These are phyloP conservation scores for Capronia coronata DNA, from an alignment of 2,329 filamentous ascomycete species.

Conservation along the genomic window DNA sequence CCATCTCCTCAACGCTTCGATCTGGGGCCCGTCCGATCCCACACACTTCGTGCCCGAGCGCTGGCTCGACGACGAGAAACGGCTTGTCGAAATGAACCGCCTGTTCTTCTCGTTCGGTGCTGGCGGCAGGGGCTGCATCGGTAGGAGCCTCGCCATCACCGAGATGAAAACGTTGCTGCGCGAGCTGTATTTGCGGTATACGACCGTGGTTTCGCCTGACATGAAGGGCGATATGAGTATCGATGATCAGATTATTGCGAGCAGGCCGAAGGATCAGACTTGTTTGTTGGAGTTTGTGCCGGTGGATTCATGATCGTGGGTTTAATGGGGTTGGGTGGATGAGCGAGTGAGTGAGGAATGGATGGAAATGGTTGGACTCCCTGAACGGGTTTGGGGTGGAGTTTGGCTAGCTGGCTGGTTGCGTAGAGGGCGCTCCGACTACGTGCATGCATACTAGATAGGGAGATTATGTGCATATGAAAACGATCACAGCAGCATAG, in stretches of 20 bases:
- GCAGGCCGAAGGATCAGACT: constrained; percentile 53
- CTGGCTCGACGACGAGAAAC: constrained; percentile 21
- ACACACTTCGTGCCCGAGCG: constrained; percentile 22
- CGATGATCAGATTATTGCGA: constrained; percentile 62
- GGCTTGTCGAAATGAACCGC: constrained; percentile 11
- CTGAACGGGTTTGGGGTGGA: too few species aligned
- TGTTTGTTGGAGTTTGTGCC: constrained; percentile 45
- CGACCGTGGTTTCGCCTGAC: constrained; percentile 49
- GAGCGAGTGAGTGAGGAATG: too few species aligned
- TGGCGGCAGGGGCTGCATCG: constrained; percentile 20
- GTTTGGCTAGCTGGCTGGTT: too few species aligned
- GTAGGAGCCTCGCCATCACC: constrained; percentile 51
- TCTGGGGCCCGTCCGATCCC: constrained; percentile 26
- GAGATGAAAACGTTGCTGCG: constrained; percentile 62
- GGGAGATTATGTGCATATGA: too few species aligned
- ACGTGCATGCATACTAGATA: too few species aligned
- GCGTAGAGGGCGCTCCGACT: too few species aligned
- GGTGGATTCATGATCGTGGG: too few species aligned
- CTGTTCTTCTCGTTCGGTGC: constrained; percentile 17
- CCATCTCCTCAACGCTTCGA: constrained; percentile 22
- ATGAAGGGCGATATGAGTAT: constrained; percentile 55
- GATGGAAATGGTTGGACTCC: too few species aligned
- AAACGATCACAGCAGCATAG: too few species aligned
- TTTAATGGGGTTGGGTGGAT: too few species aligned
- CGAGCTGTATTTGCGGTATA: constrained; percentile 56